These are phyloP conservation scores for Perkinsela sp. DNA, from an alignment of 208 protist species.

Conservation along the genomic window DNA sequence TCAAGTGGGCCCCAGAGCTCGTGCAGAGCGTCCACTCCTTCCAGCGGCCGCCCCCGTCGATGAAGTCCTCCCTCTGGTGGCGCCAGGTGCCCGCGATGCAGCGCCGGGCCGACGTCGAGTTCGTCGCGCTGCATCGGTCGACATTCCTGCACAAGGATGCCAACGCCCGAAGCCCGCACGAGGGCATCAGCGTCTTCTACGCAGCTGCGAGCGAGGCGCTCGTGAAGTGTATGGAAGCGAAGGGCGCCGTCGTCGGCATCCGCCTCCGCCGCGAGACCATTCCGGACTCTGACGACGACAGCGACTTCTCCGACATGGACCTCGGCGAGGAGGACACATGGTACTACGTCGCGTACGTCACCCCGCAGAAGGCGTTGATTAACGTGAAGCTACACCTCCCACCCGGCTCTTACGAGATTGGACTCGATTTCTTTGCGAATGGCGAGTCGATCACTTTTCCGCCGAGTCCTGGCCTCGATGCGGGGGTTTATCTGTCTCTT, in stretches of 20 bases:
- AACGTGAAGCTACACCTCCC: background rate
- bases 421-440: background rate
- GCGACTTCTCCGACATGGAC: background rate
- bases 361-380: background rate
- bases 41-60: background rate
- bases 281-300: background rate
- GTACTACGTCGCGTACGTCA: background rate
- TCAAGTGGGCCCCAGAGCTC: background rate
- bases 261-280: background rate
- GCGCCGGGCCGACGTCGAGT: background rate
- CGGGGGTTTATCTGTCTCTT: background rate
- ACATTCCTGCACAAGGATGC: background rate
- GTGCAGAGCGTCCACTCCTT: background rate
- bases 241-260: background rate
- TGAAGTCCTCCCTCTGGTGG: background rate
- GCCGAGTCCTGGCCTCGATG: background rate
- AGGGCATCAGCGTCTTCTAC: background rate
- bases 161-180: background rate
- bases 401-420: background rate
- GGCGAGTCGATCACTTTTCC: background rate
- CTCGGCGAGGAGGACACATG: background rate
- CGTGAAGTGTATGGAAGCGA: background rate
- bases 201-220: background rate
- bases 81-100: background rate
- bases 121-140: background rate